Conservation (phyloP, 768 basidiomycete species). For the Phanerodontia chrysosporium region DNA sequence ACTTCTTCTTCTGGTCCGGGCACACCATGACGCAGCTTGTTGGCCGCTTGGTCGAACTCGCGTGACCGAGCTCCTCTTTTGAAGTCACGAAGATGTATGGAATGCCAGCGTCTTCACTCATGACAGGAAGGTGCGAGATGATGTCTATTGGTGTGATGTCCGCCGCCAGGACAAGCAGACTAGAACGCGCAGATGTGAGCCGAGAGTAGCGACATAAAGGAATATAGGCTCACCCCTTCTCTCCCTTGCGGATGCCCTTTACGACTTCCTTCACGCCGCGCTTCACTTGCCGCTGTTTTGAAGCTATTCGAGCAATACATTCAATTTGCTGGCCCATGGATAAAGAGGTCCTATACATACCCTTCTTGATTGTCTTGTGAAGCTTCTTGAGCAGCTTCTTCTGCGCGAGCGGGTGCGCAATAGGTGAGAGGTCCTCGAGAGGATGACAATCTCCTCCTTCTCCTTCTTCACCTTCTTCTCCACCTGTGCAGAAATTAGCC, state of each 20-base stretch:
- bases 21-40: conserved; percentile 97
- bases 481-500: conserved; percentile 23
- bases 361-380: conserved; percentile 92
- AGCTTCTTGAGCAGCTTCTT: conserved; percentile 93
- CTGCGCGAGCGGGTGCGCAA: conserved; percentile 89
- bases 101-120: conserved; percentile 90
- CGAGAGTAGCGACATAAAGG: neutral
- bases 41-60: conserved; percentile 95
- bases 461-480: conserved; percentile 63
- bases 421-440: conserved; percentile 83
- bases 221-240: conserved; percentile 70
- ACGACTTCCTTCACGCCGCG: conserved; percentile 98
- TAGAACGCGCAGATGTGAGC: conserved; percentile 24
- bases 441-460: conserved; percentile 64
- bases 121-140: conserved; percentile 91
- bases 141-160: conserved; percentile 99
- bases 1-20: conserved; percentile 72
- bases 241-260: conserved; percentile 95
- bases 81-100: conserved; percentile 88
- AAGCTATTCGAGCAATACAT: conserved; percentile 51
- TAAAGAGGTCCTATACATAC: conserved; percentile 29
- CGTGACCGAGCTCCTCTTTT: conserved; percentile 93
- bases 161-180: conserved; percentile 87
- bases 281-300: conserved; percentile 92
- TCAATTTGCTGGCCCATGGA: neutral